phyloP scores from a whole-genome alignment of 352 stramenopile genomes.

The Blastocystis sp. region DNA sequence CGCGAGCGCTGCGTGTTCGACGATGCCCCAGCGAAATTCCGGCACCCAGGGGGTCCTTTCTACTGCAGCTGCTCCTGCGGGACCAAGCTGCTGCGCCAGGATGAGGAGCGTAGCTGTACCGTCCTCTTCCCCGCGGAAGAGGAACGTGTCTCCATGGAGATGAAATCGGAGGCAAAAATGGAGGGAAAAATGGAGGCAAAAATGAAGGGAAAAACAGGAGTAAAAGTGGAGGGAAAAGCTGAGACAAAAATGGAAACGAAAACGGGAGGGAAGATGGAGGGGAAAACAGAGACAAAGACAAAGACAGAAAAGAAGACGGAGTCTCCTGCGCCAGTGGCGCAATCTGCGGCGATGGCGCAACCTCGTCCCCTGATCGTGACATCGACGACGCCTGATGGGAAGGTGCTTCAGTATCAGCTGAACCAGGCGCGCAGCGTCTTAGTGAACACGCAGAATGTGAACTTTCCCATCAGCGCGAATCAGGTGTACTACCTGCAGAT shows the following conservation, averaged over 20 bases:
- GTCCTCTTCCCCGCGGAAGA: not conserved
- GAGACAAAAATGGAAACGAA: not conserved
- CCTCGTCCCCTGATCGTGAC: not conserved
- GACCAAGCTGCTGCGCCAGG: not conserved
- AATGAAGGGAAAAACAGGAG: not conserved
- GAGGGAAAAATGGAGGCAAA: not conserved
- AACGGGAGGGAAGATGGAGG: not conserved
- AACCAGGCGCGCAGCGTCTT: not conserved
- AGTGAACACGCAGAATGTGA: constrained; percentile 2
- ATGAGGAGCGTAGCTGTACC: not conserved
- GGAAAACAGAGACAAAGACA: not conserved
- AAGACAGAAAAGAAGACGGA: not conserved
- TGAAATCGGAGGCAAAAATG: not conserved
- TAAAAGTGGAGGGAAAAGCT: not conserved
- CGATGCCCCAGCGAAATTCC: not conserved
- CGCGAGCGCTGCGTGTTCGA: not conserved
- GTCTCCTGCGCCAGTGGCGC: not conserved
- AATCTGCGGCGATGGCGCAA: not conserved
- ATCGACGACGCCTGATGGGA: not conserved
- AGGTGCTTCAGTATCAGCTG: constrained; percentile 36
- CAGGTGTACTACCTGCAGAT: constrained; percentile 51
- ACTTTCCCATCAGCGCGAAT: not conserved
- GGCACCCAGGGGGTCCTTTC: not conserved
- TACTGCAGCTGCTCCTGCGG: not conserved
- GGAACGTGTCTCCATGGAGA: not conserved